Percentiles rank a stretch among this genome's conserved stretches.
These are phyloP conservation scores for Penicillium occitanis DNA, from an alignment of 2,329 filamentous ascomycete genomes.

Conservation along the genomic window DNA sequence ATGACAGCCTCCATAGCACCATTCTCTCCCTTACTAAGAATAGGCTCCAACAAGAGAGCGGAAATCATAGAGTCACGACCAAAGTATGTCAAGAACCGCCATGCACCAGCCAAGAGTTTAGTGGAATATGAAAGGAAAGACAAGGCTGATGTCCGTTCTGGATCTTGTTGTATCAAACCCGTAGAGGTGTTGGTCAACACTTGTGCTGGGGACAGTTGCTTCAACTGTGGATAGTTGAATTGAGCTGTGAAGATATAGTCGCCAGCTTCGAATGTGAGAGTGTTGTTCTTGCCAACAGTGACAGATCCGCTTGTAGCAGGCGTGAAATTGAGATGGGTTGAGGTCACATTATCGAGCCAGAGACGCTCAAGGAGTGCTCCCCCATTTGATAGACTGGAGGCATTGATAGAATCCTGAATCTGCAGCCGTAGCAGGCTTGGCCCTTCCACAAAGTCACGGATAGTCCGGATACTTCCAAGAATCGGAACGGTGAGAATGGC, in stretches of 20 bases:
- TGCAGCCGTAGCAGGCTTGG: constrained; percentile 52
- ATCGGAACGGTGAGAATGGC: constrained; percentile 58
- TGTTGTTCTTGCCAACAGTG: constrained; percentile 38
- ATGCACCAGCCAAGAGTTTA: constrained; percentile 64
- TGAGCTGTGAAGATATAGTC: constrained; percentile 59
- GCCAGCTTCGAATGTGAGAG: constrained; percentile 52
- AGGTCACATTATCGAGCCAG: constrained; percentile 64
- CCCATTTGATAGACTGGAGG: constrained; percentile 41
- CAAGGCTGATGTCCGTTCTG: constrained; percentile 53
- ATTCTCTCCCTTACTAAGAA: constrained; percentile 57
- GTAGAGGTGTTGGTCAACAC: constrained; percentile 53
- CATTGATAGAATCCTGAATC: constrained; percentile 57
- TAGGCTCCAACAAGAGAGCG: constrained; percentile 57
- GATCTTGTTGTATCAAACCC: constrained; percentile 48
- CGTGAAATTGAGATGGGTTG: constrained; percentile 53
- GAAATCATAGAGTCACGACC: constrained; percentile 65
- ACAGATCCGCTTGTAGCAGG: constrained; percentile 36
- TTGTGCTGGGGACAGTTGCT: constrained; percentile 52
- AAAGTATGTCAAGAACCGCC: constrained; percentile 68
- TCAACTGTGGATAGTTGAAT: constrained; percentile 63
- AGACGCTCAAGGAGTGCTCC: constrained; percentile 53
- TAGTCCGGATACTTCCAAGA: constrained; percentile 61
- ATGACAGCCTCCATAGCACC: constrained; percentile 63
- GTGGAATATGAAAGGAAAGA: constrained; percentile 64
- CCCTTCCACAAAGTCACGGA: constrained; percentile 63